phyloP scores from a whole-genome alignment of 2,329 filamentous ascomycete species.

The Fusarium sp. region DNA sequence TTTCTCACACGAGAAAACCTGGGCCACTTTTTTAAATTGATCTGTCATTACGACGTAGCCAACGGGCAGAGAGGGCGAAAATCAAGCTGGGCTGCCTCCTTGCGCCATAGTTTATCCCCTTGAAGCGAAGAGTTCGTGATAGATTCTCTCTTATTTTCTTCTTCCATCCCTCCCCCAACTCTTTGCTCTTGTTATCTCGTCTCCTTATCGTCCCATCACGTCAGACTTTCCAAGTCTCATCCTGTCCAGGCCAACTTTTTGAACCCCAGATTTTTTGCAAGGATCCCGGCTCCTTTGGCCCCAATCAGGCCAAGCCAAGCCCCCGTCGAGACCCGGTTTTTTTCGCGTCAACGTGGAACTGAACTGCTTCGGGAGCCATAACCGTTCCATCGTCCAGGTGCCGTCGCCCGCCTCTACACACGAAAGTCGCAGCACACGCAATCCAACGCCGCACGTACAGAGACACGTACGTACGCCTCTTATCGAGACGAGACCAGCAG shows the following conservation, averaged over 20 bases:
- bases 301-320: constrained; percentile 26
- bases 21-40: constrained; percentile 41
- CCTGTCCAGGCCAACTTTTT: constrained; percentile 28
- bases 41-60: constrained; percentile 22
- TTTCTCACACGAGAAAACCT: constrained; percentile 32
- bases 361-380: constrained; percentile 31
- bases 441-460: not conserved
- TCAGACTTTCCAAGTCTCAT: constrained; percentile 13
- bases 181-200: constrained; percentile 25
- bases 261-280: constrained; percentile 36
- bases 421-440: constrained; percentile 4
- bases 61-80: not conserved
- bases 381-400: constrained; percentile 34
- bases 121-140: not conserved
- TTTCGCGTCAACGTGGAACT: constrained; percentile 40
- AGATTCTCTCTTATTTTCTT: not conserved
- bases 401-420: constrained; percentile 12
- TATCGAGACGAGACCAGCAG: constrained; percentile 22
- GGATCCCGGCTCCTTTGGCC: constrained; percentile 16
- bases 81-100: not conserved
- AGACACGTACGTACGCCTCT: constrained; percentile 4
- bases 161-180: constrained; percentile 3
- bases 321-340: constrained; percentile 34
- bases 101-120: not conserved
- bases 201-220: constrained; percentile 16